Conservation (phyloP, 129 eudicot species). For the Helichrysum umbraculigerum region DNA sequence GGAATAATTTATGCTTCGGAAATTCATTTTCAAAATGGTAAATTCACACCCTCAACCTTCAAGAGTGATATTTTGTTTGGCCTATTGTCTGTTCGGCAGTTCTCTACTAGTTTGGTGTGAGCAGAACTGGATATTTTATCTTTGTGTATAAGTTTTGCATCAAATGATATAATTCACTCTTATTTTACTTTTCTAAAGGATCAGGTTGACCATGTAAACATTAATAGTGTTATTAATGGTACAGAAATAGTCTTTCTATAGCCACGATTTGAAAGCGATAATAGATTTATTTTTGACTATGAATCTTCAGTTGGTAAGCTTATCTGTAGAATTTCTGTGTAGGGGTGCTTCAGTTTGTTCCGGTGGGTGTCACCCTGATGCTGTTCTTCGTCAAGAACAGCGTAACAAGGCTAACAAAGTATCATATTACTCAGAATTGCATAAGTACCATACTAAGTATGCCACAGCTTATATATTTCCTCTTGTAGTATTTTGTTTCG, state of each 20-base stretch:
- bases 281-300: neutral
- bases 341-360: conserved; percentile 81
- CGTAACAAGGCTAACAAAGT: conserved; percentile 60
- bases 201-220: neutral
- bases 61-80: neutral
- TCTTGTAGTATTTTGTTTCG: conserved; percentile 2
- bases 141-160: neutral
- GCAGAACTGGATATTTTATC: too few relatives aligned
- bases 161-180: neutral
- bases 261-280: neutral
- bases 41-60: conserved; percentile 22
- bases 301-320: conserved; percentile 27
- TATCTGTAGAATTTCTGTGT: conserved; percentile 32
- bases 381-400: conserved; percentile 55
- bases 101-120: neutral
- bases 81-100: neutral
- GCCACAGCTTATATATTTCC: conserved; percentile 27
- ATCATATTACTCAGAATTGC: conserved; percentile 62
- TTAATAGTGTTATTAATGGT: neutral
- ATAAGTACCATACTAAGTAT: conserved; percentile 74
- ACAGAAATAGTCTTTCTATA: neutral
- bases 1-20: conserved; percentile 76
- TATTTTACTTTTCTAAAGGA: neutral
- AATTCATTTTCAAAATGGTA: conserved; percentile 78
- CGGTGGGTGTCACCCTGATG: conserved; percentile 88